Evolutionary conservation across 2,329 filamentous ascomycete genomes (phyloP), one percentile per base, ranked within the genome.

Genomic region (Monosporascus sp.): DNA sequence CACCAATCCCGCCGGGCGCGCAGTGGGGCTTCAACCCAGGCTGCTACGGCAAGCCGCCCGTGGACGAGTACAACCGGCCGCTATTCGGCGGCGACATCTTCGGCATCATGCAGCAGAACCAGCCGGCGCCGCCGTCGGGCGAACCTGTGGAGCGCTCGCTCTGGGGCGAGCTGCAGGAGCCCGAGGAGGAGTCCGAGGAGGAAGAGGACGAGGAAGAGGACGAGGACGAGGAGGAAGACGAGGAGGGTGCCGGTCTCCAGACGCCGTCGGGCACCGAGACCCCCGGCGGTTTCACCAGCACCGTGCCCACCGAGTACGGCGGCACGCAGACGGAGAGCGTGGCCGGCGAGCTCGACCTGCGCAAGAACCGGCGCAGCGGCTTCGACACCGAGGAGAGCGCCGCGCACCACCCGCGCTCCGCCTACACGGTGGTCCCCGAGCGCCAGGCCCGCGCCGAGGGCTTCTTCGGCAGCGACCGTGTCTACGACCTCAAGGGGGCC

Each of bases 1-100:
- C 93, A 1, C 91, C 94, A 5, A 90, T 93, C 11, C 94, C 94
- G 2, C 80, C 90, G 1, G 93, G 93, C 47, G 92, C 88, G 24
- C 83, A 86, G 53, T 99, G 94, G 94, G 94, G 94, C 2, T 99
- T 96, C 70, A 89, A 93, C 61, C 91, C 93, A 7, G 94, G 94
- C 55, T 92, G 93, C 55, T 99, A 93, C 77, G 94, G 94, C 49
- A 97, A 97, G 69, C 93, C 94, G 1, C 94, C 94, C 0, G 85
- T 96, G 1, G 93, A 97, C 66, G 94, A 97, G 62, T 89, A 90
- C 69, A 96, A 96, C 69, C 80, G 90, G 49, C 92, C 94, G 0
- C 76, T 97, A 3, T 97, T 92, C 66, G 94, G 93, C 50, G 93
- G 94, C 60, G 94, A 99, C 70, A 89, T 97, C 22, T 97, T 96